Evolutionary conservation across 768 basidiomycete genomes (phyloP).

Genomic region (Leccinum disarticulatum): DNA sequence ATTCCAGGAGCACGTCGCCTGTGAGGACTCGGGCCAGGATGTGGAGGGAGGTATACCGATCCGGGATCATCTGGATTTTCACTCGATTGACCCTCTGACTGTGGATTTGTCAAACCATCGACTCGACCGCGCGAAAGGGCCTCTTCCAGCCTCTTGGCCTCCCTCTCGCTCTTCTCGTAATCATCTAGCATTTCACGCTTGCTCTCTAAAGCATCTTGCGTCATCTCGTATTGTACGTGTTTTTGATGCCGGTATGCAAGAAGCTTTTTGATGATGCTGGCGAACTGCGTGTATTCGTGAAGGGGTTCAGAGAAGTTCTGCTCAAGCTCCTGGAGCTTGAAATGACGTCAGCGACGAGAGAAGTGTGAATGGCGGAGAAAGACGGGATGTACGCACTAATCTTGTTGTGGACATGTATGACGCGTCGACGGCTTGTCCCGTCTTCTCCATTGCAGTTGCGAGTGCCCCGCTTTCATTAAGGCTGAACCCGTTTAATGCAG

Average conservation of each 20-base stretch:
- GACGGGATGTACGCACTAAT: conserved; percentile 53
- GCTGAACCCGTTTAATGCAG: conserved; percentile 89
- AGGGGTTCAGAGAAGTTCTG: conserved; percentile 94
- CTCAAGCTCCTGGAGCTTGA: conserved; percentile 89
- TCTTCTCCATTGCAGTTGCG: conserved; percentile 89
- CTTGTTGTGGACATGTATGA: conserved; percentile 92
- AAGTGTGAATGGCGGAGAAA: conserved; percentile 4
- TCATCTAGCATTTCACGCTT: conserved; percentile 86
- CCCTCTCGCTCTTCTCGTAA: conserved; percentile 88
- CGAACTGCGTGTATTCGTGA: conserved; percentile 95
- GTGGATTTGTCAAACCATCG: conserved; percentile 26
- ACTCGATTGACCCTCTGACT: conserved; percentile 33
- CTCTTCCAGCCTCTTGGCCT: conserved; percentile 85
- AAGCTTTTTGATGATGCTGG: conserved; percentile 89
- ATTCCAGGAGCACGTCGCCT: conserved; percentile 69
- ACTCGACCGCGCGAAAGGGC: conserved; percentile 68
- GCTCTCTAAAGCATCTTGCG: conserved; percentile 82
- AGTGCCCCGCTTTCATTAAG: conserved; percentile 76
- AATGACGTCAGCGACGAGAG: conserved; percentile 9
- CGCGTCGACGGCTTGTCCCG: conserved; percentile 93
- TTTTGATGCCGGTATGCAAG: conserved; percentile 96
- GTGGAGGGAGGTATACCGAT: conserved; percentile 64
- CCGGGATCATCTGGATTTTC: conserved; percentile 42
- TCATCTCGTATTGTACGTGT: conserved; percentile 97
- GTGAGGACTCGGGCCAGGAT: conserved; percentile 74